Percentiles rank a stretch among this genome's conserved stretches.
Evolutionary conservation across 495 filamentous ascomycete genomes (phyloP).

Genomic region (Penicillium herquei): DNA sequence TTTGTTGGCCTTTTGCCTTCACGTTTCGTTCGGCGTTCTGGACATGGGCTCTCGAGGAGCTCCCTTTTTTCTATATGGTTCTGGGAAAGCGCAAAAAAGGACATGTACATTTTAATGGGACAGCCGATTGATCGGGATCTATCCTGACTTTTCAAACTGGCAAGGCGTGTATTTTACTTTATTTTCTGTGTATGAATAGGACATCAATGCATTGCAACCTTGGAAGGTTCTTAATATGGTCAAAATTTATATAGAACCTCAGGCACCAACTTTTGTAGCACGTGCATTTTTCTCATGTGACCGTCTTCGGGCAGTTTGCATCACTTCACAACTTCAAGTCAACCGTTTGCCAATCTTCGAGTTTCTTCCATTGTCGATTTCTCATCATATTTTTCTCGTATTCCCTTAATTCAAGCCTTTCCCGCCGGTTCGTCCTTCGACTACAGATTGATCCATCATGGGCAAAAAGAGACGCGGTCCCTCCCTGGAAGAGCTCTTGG

Average conservation of each 20-base stretch:
- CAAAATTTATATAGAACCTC: neutral
- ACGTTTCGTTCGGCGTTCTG: conserved; percentile 3
- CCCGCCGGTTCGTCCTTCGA: neutral
- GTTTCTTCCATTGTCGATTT: neutral
- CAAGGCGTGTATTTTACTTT: conserved; percentile 19
- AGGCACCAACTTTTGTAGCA: conserved; percentile 9
- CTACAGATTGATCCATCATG: conserved; percentile 44
- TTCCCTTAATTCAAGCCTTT: neutral
- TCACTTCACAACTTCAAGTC: conserved; percentile 2
- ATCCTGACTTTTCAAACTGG: neutral
- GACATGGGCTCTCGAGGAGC: neutral
- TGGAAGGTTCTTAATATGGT: neutral
- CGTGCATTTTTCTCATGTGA: conserved; percentile 7
- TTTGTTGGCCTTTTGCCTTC: neutral
- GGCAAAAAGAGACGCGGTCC: conserved; percentile 84
- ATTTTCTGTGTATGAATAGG: conserved; percentile 19
- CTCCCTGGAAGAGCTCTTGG: conserved; percentile 80
- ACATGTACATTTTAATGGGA: conserved; percentile 16
- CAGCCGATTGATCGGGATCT: neutral
- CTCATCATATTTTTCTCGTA: neutral
- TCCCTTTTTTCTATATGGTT: neutral
- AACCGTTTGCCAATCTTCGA: neutral
- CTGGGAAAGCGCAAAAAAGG: conserved; percentile 4
- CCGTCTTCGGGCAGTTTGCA: conserved; percentile 7
- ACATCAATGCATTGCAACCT: neutral